Conservation (phyloP, 768 basidiomycete genomes). For the Boletus eberwhitei region DNA sequence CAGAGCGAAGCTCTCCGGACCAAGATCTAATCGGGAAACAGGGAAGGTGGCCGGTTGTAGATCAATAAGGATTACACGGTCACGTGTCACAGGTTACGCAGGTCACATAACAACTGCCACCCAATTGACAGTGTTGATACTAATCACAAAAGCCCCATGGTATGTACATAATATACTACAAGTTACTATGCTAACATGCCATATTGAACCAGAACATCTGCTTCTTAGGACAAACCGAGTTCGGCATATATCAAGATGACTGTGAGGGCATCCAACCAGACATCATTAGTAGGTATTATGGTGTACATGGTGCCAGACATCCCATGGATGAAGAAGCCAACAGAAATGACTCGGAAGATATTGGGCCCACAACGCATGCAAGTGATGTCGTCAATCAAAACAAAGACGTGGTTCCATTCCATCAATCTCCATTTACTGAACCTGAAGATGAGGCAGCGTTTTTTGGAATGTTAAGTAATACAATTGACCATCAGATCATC, state of each 20-base stretch:
- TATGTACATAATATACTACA: neutral
- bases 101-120: too few species aligned
- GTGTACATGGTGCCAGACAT: neutral
- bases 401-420: conserved; percentile 2
- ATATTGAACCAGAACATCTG: conserved; percentile 2
- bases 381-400: neutral
- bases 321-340: neutral
- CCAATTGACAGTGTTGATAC: conserved; percentile 14
- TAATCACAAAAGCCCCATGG: conserved; percentile 8
- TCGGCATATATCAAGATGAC: conserved; percentile 8
- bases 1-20: too few species aligned
- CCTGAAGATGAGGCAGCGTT: neutral
- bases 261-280: neutral
- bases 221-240: conserved; percentile 11
- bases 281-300: neutral
- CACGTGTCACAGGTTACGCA: too few species aligned
- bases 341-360: neutral
- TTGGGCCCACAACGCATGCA: accelerated
- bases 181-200: neutral
- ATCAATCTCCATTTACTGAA: conserved; percentile 8
- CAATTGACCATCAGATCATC: neutral
- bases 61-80: too few species aligned
- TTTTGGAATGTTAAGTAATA: neutral
- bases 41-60: too few species aligned
- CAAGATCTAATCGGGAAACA: too few species aligned